Percentiles rank a stretch among this genome's conserved stretches.
Conservation (phyloP, 1,284 basidiomycete species). For the Melampsora abietis-canadensis region DNA sequence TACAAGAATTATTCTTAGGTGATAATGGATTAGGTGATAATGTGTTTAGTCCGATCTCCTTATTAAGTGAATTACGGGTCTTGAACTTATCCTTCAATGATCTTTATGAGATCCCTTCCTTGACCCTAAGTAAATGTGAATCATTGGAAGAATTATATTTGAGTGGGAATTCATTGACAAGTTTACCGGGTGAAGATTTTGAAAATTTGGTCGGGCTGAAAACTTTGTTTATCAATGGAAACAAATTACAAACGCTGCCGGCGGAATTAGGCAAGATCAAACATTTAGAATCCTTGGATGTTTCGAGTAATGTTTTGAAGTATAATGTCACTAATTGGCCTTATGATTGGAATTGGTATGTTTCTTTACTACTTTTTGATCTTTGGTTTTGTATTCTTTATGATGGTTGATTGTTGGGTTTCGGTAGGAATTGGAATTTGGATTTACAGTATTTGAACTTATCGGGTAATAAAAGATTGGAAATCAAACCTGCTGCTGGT, state of each 20-base stretch:
- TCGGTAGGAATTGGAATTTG: conserved; percentile 88
- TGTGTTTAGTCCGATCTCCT: conserved; percentile 68
- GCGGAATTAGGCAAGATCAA: conserved; percentile 81
- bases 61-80: conserved; percentile 71
- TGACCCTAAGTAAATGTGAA: conserved; percentile 68
- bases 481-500: conserved; percentile 66
- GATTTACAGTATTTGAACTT: conserved; percentile 85
- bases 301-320: conserved; percentile 88
- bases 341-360: conserved; percentile 98
- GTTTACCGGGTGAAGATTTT: conserved; percentile 82
- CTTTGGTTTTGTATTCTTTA: too few species aligned
- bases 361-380: not conserved
- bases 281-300: conserved; percentile 79
- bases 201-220: conserved; percentile 66
- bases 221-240: conserved; percentile 86
- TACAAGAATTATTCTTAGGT: conserved; percentile 76
- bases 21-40: conserved; percentile 88
- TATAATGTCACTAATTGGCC: conserved; percentile 99
- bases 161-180: conserved; percentile 87
- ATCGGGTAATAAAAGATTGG: conserved; percentile 81
- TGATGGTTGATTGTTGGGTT: not conserved
- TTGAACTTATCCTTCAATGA: conserved; percentile 95
- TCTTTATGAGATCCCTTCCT: conserved; percentile 78
- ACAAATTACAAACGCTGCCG: conserved; percentile 86
- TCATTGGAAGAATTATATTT: conserved; percentile 82